Conservation (phyloP, 352 stramenopile genomes). For the Phytophthora pisi region DNA sequence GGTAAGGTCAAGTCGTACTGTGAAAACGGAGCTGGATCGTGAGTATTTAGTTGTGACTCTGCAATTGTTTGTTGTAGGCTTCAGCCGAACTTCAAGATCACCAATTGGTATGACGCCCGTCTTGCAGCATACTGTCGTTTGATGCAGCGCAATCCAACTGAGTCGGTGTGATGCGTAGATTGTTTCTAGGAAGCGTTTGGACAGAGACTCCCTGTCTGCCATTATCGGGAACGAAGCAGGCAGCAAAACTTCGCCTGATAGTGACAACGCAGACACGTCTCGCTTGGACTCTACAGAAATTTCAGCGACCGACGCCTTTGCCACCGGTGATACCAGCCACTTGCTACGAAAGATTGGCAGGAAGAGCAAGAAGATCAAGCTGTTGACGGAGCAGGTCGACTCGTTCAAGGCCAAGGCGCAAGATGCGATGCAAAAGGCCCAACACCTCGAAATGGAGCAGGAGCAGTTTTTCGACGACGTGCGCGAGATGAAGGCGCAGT, state of each 20-base stretch:
- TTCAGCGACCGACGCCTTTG: neutral
- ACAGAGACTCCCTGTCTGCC: slow-evolving; percentile 9
- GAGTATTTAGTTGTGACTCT: neutral
- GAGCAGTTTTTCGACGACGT: slow-evolving; percentile 84
- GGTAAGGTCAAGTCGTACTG: slow-evolving; percentile 12
- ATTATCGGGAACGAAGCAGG: slow-evolving; percentile 4
- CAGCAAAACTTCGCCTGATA: neutral
- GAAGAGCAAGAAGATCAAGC: slow-evolving; percentile 65
- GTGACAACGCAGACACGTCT: neutral
- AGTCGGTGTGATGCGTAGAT: slow-evolving; percentile 15
- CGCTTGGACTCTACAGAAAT: neutral
- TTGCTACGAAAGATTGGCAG: slow-evolving; percentile 34
- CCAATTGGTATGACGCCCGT: slow-evolving; percentile 28
- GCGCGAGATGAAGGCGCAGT: slow-evolving; percentile 75
- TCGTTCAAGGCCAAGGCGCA: slow-evolving; percentile 50
- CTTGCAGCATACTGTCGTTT: neutral
- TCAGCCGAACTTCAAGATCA: slow-evolving; percentile 26
- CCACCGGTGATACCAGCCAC: slow-evolving; percentile 12
- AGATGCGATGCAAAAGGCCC: slow-evolving; percentile 60
- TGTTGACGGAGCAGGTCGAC: slow-evolving; percentile 41
- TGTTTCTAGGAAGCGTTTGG: slow-evolving; percentile 22
- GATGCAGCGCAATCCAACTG: neutral
- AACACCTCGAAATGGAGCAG: slow-evolving; percentile 86
- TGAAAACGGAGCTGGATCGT: neutral
- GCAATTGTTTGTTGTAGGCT: slow-evolving; percentile 3